Conservation (phyloP, 1,139 yeast genomes). For the Lizanozyma gosingica region DNA sequence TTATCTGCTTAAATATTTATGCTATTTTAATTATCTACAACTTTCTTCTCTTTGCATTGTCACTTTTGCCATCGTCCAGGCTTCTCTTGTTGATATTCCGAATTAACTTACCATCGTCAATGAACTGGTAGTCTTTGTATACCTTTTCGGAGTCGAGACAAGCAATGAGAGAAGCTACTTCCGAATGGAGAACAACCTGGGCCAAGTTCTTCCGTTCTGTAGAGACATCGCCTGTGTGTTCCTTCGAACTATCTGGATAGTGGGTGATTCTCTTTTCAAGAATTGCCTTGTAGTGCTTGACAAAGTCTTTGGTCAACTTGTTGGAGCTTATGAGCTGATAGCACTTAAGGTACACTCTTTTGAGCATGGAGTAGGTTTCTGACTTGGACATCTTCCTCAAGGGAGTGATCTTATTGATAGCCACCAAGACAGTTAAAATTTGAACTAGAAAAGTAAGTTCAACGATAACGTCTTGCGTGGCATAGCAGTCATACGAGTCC, state of each 20-base stretch:
- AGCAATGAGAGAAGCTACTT: conserved; percentile 37
- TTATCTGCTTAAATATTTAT: neutral
- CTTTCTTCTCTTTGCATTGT: conserved; percentile 9
- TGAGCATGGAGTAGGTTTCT: conserved; percentile 21
- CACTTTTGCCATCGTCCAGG: conserved; percentile 14
- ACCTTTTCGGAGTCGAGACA: conserved; percentile 29
- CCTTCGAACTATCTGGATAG: conserved; percentile 29
- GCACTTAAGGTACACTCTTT: conserved; percentile 37
- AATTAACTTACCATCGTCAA: conserved; percentile 50
- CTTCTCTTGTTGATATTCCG: conserved; percentile 50
- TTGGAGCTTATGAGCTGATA: conserved; percentile 36
- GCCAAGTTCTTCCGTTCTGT: conserved; percentile 33
- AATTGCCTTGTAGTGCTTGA: conserved; percentile 22
- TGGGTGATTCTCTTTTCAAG: conserved; percentile 25
- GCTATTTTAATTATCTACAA: no score
- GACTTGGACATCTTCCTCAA: conserved; percentile 15
- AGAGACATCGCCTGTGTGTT: conserved; percentile 13
- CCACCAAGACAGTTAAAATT: conserved; percentile 34
- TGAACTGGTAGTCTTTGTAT: conserved; percentile 24
- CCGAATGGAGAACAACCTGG: conserved; percentile 43
- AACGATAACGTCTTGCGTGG: conserved; percentile 45
- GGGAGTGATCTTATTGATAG: conserved; percentile 25
- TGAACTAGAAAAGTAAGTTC: conserved; percentile 50
- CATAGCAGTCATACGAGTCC: conserved; percentile 56
- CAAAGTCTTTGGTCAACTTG: conserved; percentile 29